phyloP scores from a whole-genome alignment of 1,284 basidiomycete genomes.

The Amylostereum chailletii region DNA sequence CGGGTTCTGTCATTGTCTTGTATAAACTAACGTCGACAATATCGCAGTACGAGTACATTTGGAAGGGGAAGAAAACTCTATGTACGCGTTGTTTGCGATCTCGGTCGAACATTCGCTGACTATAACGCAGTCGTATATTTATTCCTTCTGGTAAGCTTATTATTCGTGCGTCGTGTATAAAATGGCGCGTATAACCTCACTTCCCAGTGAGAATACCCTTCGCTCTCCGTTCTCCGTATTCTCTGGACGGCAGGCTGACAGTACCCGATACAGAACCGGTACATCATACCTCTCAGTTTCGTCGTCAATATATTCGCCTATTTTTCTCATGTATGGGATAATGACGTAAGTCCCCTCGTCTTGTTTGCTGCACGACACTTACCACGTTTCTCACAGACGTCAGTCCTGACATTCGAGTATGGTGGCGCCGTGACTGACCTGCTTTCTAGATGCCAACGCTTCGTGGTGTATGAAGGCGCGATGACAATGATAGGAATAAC shows the following conservation, averaged over 20 bases:
- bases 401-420: too few relatives aligned
- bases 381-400: too few relatives aligned
- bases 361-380: constrained; percentile 22
- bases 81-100: neutral
- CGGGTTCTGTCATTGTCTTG: neutral
- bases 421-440: neutral
- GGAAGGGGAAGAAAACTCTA: neutral
- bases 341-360: constrained; percentile 26
- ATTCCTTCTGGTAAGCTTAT: constrained; percentile 32
- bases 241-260: too few relatives aligned
- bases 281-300: constrained; percentile 37
- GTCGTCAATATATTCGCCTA: neutral
- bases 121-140: constrained; percentile 30
- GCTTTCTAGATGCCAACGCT: neutral
- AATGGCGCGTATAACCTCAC: neutral
- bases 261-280: constrained; percentile 29
- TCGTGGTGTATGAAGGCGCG: constrained; percentile 32
- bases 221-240: too few relatives aligned
- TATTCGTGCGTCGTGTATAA: constrained; percentile 1
- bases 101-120: neutral
- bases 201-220: neutral
- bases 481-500: constrained; percentile 41
- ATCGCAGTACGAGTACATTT: too few relatives aligned
- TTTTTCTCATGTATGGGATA: neutral
- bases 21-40: too few relatives aligned